Percentiles rank a stretch among this genome's conserved stretches.
Evolutionary conservation across 345 rosid species (phyloP).

Genomic region (Kandelia obovata): DNA sequence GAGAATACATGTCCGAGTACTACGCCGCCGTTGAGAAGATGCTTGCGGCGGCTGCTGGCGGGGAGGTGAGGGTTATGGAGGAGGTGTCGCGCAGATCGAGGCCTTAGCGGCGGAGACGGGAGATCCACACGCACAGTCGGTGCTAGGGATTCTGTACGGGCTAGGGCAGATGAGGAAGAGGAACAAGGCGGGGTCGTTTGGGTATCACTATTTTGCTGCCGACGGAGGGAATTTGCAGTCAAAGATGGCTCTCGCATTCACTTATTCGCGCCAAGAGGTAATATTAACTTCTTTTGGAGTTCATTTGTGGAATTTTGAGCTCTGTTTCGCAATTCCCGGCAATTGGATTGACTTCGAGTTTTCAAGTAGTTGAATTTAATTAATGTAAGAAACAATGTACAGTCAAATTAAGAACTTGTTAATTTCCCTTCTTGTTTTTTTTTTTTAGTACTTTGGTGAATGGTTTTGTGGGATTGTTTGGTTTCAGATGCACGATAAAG

Average conservation of each 20-base stretch:
- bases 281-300: conserved; percentile 15
- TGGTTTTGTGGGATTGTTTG: not conserved
- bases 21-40: conserved; percentile 54
- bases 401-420: too few species aligned
- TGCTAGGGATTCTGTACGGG: conserved; percentile 63
- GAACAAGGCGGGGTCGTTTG: conserved; percentile 67
- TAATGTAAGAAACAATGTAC: too few species aligned
- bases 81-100: conserved; percentile 72
- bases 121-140: conserved; percentile 68
- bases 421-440: not conserved
- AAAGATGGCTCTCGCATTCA: conserved; percentile 86
- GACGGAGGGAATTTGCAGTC: conserved; percentile 84
- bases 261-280: conserved; percentile 84
- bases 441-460: conserved; percentile 6
- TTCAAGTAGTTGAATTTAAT: too few species aligned
- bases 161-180: conserved; percentile 67
- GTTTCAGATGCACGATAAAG: conserved; percentile 78
- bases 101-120: conserved; percentile 45
- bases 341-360: too few species aligned
- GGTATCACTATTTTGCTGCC: conserved; percentile 73
- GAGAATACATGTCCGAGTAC: conserved; percentile 37
- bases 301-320: not conserved
- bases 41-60: conserved; percentile 46
- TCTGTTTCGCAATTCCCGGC: not conserved
- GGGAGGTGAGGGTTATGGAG: conserved; percentile 59